A percentile compares a stretch with the other conserved stretches of the same genome.
Conservation (phyloP, 23 red algal genomes). For the Gracilaria gracilis region DNA sequence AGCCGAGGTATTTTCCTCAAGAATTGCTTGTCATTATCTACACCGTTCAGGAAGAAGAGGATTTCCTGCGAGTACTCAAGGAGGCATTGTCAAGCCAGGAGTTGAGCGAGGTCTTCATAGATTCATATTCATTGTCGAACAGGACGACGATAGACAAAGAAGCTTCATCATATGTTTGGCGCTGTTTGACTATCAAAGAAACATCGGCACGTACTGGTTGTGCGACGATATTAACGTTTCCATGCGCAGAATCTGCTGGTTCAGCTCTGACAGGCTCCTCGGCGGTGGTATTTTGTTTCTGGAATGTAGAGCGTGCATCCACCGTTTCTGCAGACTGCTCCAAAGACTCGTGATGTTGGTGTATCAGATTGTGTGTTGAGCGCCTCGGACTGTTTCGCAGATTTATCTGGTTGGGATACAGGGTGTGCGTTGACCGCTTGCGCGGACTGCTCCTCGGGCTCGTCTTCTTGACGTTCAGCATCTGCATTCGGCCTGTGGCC, state of each 20-base stretch:
- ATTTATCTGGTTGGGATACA: too few species aligned
- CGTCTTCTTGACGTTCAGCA: too few species aligned
- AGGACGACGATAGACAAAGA: slow-evolving; percentile 64
- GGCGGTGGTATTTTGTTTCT: not conserved
- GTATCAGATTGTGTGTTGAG: too few species aligned
- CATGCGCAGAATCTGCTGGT: not conserved
- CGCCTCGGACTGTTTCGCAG: too few species aligned
- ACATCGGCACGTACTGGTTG: slow-evolving; percentile 33
- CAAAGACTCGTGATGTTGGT: too few species aligned
- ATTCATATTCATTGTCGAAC: slow-evolving; percentile 78
- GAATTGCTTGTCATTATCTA: slow-evolving; percentile 22
- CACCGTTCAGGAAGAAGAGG: slow-evolving; percentile 76
- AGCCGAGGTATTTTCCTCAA: not conserved
- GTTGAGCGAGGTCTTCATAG: slow-evolving; percentile 42
- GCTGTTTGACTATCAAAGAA: not conserved
- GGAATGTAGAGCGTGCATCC: not conserved
- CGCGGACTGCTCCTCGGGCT: too few species aligned
- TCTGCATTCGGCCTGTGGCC: too few species aligned
- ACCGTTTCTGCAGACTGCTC: not conserved
- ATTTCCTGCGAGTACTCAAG: slow-evolving; percentile 72
- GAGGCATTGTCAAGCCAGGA: slow-evolving; percentile 64
- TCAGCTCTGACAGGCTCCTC: not conserved
- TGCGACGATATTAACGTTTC: not conserved
- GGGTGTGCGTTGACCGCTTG: too few species aligned
- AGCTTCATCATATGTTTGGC: slow-evolving; percentile 31